A percentile compares a stretch with the other conserved stretches of the same genome.
Conservation (phyloP, 352 stramenopile genomes). For the Phytophthora pseudosyringae region DNA sequence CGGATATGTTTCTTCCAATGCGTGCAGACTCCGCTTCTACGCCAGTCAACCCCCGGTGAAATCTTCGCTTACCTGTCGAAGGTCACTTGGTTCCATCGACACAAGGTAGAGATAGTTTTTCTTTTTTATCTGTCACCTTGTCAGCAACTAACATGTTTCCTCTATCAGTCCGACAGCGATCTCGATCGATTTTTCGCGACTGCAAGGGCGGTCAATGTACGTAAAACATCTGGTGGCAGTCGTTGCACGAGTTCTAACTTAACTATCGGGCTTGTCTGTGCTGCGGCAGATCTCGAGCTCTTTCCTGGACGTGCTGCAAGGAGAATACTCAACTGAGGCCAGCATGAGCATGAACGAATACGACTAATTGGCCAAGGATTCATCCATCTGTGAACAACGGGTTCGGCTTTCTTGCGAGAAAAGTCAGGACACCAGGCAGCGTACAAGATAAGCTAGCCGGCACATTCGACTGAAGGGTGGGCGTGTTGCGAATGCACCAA, state of each 20-base stretch:
- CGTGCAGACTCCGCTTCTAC: conserved; percentile 28
- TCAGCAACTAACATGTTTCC: conserved; percentile 5
- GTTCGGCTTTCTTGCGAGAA: conserved; percentile 13
- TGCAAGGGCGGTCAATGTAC: conserved; percentile 44
- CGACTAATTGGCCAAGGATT: conserved; percentile 24
- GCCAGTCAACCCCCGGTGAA: conserved; percentile 25
- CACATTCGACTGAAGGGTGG: no score
- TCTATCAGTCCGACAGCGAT: conserved; percentile 42
- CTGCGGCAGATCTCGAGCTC: conserved; percentile 41
- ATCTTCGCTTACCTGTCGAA: conserved; percentile 46
- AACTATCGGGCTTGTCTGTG: neutral
- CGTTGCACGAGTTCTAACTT: neutral
- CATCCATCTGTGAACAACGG: neutral
- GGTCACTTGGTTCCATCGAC: conserved; percentile 42
- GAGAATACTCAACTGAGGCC: conserved; percentile 54
- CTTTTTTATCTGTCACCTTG: neutral
- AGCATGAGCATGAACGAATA: conserved; percentile 55
- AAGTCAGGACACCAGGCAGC: neutral
- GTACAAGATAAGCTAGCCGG: neutral
- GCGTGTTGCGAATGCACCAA: neutral
- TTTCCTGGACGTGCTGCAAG: conserved; percentile 48
- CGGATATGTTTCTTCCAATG: neutral
- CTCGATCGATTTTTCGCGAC: conserved; percentile 43
- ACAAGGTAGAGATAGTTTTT: conserved; percentile 35
- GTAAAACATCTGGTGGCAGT: neutral